Percentiles rank a stretch among this genome's conserved stretches.
Conservation (phyloP, 2,329 filamentous ascomycete species). For the Pseudonectria buxi region DNA sequence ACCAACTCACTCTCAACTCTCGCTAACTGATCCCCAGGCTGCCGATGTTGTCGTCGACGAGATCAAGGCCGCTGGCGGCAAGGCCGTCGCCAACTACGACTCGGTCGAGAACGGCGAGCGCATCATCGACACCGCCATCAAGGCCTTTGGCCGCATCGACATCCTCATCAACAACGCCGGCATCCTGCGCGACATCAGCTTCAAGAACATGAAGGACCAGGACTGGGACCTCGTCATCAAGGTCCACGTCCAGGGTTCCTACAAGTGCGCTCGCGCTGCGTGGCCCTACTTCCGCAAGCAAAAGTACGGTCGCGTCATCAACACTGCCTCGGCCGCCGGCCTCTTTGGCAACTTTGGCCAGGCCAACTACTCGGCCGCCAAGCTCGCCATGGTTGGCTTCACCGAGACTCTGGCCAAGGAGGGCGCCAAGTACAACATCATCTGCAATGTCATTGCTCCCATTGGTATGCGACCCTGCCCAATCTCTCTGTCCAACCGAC, state of each 20-base stretch:
- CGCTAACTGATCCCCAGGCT: constrained; percentile 44
- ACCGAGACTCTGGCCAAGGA: constrained; percentile 98
- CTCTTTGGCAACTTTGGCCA: constrained; percentile 95
- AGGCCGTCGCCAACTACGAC: constrained; percentile 97
- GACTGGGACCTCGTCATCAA: constrained; percentile 95
- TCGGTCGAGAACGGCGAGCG: constrained; percentile 85
- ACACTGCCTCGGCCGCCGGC: constrained; percentile 92
- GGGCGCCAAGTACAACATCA: constrained; percentile 95
- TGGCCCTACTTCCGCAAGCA: constrained; percentile 99
- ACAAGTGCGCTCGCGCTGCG: constrained; percentile 89
- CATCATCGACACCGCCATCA: constrained; percentile 85
- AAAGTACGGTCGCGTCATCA: constrained; percentile 95
- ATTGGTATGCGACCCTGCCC: constrained; percentile 46
- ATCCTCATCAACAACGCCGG: constrained; percentile 97
- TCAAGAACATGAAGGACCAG: constrained; percentile 96
- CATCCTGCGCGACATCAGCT: constrained; percentile 89
- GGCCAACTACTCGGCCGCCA: constrained; percentile 94
- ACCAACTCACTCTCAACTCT: background rate
- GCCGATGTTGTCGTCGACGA: constrained; percentile 78
- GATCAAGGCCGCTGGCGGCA: constrained; percentile 82
- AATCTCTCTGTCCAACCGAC: background rate
- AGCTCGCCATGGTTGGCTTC: constrained; percentile 91
- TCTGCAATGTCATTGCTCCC: constrained; percentile 90
- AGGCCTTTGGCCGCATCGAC: constrained; percentile 79
- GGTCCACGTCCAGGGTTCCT: constrained; percentile 88